A percentile compares a stretch with the other conserved stretches of the same genome.
These are phyloP conservation scores for Cordyceps fumosorosea DNA, from an alignment of 2,329 filamentous ascomycete genomes.

Conservation along the genomic window DNA sequence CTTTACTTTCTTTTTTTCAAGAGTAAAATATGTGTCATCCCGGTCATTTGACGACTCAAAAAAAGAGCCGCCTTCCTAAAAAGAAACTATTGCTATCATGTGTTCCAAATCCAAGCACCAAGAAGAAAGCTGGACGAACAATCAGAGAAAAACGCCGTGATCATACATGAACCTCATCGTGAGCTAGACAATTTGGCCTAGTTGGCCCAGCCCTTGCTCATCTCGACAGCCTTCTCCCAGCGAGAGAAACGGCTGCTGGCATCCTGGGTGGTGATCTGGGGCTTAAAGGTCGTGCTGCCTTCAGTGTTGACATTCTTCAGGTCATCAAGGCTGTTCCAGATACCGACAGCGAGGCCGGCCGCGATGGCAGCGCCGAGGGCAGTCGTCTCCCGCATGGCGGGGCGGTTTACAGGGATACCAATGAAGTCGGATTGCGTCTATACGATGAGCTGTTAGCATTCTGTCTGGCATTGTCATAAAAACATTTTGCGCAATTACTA, in stretches of 20 bases:
- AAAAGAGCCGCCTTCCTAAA: neutral
- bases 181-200: conserved; percentile 14
- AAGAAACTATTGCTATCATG: neutral
- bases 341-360: conserved; percentile 66
- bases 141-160: conserved; percentile 6
- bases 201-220: conserved; percentile 65
- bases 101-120: neutral
- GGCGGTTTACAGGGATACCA: conserved; percentile 70
- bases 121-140: neutral
- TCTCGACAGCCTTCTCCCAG: conserved; percentile 73
- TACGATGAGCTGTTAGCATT: conserved; percentile 53
- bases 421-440: conserved; percentile 77
- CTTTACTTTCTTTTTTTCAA: neutral
- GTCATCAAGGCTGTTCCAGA: conserved; percentile 70
- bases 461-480: neutral
- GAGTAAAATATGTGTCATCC: conserved; percentile 4
- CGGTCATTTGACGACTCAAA: neutral
- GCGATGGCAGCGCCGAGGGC: conserved; percentile 76
- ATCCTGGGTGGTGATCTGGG: conserved; percentile 53
- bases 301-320: conserved; percentile 64
- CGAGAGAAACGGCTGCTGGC: conserved; percentile 58
- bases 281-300: conserved; percentile 62
- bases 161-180: neutral
- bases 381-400: conserved; percentile 78
- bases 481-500: neutral